Percentiles rank a stretch among this genome's conserved stretches.
Evolutionary conservation across 108 stramenopile species (phyloP).

Genomic region (Mayamaea pseudoterrestris): DNA sequence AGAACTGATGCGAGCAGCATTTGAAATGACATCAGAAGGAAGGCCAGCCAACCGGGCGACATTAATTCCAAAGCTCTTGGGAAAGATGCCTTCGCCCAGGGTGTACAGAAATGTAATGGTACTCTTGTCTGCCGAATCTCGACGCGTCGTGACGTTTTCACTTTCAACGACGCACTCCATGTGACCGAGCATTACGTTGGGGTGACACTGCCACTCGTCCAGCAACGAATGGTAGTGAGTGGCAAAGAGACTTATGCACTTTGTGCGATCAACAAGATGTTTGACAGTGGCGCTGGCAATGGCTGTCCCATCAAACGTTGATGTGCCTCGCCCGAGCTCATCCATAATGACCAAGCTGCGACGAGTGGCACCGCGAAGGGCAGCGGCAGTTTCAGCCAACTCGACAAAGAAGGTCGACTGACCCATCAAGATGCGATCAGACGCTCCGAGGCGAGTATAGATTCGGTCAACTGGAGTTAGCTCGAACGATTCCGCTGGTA

Average conservation of each 20-base stretch:
- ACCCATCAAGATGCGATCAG: slow-evolving; percentile 94
- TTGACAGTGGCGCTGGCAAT: slow-evolving; percentile 96
- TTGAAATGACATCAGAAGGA: slow-evolving; percentile 84
- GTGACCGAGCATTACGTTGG: slow-evolving; percentile 85
- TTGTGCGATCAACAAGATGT: slow-evolving; percentile 78
- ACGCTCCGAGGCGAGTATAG: slow-evolving; percentile 98
- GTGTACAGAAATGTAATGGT: slow-evolving; percentile 97
- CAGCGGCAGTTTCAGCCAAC: slow-evolving; percentile 96
- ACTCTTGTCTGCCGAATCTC: slow-evolving; percentile 22
- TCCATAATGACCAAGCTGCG: slow-evolving; percentile 96
- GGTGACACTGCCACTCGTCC: slow-evolving; percentile 83
- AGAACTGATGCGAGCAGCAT: slow-evolving; percentile 59
- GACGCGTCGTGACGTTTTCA: neutral
- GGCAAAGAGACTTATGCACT: slow-evolving; percentile 92
- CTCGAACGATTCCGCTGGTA: slow-evolving; percentile 84
- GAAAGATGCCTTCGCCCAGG: slow-evolving; percentile 86
- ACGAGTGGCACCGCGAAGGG: slow-evolving; percentile 86
- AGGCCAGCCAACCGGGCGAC: slow-evolving; percentile 94
- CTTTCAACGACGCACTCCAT: slow-evolving; percentile 90
- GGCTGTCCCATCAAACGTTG: slow-evolving; percentile 97
- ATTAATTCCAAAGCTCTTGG: slow-evolving; percentile 97
- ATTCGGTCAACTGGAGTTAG: slow-evolving; percentile 97
- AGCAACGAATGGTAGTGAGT: slow-evolving; percentile 97
- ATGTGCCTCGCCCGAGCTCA: slow-evolving; percentile 96
- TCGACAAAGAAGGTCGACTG: slow-evolving; percentile 99